These are phyloP conservation scores for Tubosaeta sp. DNA, from an alignment of 768 basidiomycete species.

Conservation along the genomic window DNA sequence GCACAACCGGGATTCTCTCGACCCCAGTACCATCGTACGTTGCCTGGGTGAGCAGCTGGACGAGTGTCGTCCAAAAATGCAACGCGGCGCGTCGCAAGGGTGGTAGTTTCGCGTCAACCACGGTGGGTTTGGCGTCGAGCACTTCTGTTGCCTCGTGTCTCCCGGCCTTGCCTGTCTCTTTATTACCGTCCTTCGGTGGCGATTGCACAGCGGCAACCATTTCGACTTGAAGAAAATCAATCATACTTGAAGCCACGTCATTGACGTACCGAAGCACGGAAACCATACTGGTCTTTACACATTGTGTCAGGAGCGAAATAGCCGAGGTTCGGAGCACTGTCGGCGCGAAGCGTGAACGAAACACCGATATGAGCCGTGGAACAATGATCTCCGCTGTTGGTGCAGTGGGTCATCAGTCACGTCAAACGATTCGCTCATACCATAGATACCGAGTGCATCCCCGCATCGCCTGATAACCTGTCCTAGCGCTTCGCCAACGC, in stretches of 20 bases:
- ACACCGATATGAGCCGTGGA: slow-evolving; percentile 62
- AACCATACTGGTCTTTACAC: slow-evolving; percentile 57
- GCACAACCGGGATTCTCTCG: slow-evolving; percentile 21
- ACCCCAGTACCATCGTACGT: slow-evolving; percentile 39
- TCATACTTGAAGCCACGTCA: slow-evolving; percentile 61
- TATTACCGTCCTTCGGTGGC: slow-evolving; percentile 16
- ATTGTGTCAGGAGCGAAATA: slow-evolving; percentile 68
- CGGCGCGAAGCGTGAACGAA: slow-evolving; percentile 59
- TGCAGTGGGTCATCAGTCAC: slow-evolving; percentile 1
- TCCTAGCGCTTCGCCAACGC: slow-evolving; percentile 83
- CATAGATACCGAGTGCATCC: slow-evolving; percentile 59
- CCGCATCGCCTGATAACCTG: slow-evolving; percentile 74
- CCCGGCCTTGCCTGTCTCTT: slow-evolving; percentile 1
- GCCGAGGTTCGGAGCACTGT: slow-evolving; percentile 69
- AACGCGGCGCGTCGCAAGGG: slow-evolving; percentile 80
- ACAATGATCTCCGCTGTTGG: slow-evolving; percentile 62
- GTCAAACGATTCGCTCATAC: slow-evolving; percentile 35
- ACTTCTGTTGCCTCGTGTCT: slow-evolving; percentile 7
- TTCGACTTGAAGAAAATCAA: slow-evolving; percentile 75
- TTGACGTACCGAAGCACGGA: slow-evolving; percentile 59
- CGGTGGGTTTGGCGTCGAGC: slow-evolving; percentile 57
- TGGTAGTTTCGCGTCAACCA: slow-evolving; percentile 61
- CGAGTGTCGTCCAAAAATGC: slow-evolving; percentile 70
- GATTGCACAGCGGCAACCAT: slow-evolving; percentile 30
- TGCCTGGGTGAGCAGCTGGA: slow-evolving; percentile 55